Evolutionary conservation across 257 asterid genomes (phyloP), one percentile per base, ranked within the genome.

Genomic region (Eustoma russellianum): DNA sequence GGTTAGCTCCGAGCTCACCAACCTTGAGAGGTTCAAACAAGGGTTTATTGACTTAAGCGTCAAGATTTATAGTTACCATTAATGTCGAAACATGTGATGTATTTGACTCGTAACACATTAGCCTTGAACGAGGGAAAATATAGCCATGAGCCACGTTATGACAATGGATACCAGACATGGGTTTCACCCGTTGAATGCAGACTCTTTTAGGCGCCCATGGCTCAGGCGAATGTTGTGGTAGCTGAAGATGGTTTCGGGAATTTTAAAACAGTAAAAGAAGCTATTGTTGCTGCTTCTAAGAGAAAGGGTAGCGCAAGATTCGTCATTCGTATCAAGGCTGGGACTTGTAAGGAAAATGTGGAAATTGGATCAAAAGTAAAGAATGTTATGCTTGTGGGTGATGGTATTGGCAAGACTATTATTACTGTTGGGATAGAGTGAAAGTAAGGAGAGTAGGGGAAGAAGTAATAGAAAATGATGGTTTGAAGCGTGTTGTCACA

Each of bases 341-440:
- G 96, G 47, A 65, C 67, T 17, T 91, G 82, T 33, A 65, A 45
- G 17, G 98, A 91, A 75, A 84, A 76, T 33, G 83, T 84, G 35
- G 60, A 73, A 5, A 77, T 91, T 13, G 81, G 53, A 34, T 16
- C 5, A 10, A 18, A 45, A 41, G 54, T 71, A 62, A 73, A 46
- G 75, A 76, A 74, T 60, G 73, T 89, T 18, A 83, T 77, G 82
- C 61, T 89, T 62, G 46, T 83, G 57, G 97, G 95, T 10, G 97
- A 86, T 57, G 97, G 95, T 1, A 80, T 83, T 28, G 95, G 85
- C 53, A 78, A 40, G 66, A 90, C 97, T 0, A 73, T 86, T 14
- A 90, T 90, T 64, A 86, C 95, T n/a, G n/a, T n/a, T n/a, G n/a
- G n/a, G n/a, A n/a, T n/a, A n/a, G n/a, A n/a, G n/a, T n/a, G n/a